These are phyloP conservation scores for Alternaria solani DNA, from an alignment of 2,329 filamentous ascomycete species.

Conservation along the genomic window DNA sequence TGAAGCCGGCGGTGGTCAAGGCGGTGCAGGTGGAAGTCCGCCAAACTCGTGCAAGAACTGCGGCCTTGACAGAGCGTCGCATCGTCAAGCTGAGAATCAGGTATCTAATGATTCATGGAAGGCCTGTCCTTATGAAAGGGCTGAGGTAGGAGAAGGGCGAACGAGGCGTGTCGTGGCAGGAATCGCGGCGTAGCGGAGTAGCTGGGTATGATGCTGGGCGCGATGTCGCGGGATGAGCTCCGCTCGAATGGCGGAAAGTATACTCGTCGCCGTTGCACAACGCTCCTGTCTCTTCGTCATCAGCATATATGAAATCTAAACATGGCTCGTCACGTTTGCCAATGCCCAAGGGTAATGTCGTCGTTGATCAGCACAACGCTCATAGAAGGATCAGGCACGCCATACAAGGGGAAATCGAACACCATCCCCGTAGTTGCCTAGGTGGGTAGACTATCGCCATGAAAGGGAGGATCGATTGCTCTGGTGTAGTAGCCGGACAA, in stretches of 20 bases:
- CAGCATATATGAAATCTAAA: background rate
- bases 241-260: background rate
- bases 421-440: too few species aligned
- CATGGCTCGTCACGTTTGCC: too few species aligned
- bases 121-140: background rate
- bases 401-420: too few species aligned
- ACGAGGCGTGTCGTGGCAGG: background rate
- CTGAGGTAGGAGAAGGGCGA: background rate
- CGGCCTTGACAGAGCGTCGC: background rate
- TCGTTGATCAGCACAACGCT: background rate
- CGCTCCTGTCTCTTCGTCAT: background rate
- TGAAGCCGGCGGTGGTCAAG: background rate
- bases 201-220: too few species aligned
- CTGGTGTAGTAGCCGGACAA: too few species aligned
- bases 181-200: too few species aligned
- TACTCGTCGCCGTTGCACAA: background rate
- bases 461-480: too few species aligned
- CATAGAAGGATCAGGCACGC: background rate
- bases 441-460: too few species aligned
- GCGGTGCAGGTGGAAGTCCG: background rate
- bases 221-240: background rate
- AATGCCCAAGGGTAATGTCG: background rate
- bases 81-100: conserved; percentile 20
- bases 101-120: background rate
- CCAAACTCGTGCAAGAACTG: background rate